Evolutionary conservation across 768 basidiomycete species (phyloP).

Genomic region (Tylopilus felleus): DNA sequence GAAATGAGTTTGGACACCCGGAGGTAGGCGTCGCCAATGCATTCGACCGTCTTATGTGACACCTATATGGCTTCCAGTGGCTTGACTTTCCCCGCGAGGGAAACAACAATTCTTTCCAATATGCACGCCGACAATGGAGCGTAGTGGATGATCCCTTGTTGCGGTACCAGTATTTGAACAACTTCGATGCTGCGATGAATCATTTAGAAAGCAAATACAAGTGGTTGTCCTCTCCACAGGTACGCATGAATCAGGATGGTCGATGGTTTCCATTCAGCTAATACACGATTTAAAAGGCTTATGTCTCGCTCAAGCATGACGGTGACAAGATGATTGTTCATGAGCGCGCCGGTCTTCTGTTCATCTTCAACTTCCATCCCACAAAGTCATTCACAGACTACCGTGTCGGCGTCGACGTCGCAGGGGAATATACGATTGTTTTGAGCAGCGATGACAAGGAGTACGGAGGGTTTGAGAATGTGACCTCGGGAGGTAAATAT

Average conservation of each 20-base stretch:
- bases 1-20: slow-evolving; percentile 98
- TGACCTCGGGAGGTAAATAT: slow-evolving; percentile 58
- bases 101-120: slow-evolving; percentile 93
- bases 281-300: slow-evolving; percentile 50
- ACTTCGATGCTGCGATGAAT: slow-evolving; percentile 94
- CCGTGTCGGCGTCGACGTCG: slow-evolving; percentile 80
- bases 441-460: slow-evolving; percentile 81
- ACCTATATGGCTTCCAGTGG: slow-evolving; percentile 55
- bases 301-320: slow-evolving; percentile 93
- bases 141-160: slow-evolving; percentile 80
- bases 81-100: slow-evolving; percentile 98
- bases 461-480: slow-evolving; percentile 89
- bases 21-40: slow-evolving; percentile 51
- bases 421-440: slow-evolving; percentile 82
- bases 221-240: slow-evolving; percentile 84
- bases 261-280: neutral
- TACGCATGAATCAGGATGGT: slow-evolving; percentile 29
- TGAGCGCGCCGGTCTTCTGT: slow-evolving; percentile 90
- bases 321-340: slow-evolving; percentile 89
- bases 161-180: slow-evolving; percentile 92
- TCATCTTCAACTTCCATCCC: slow-evolving; percentile 97
- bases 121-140: slow-evolving; percentile 97
- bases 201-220: slow-evolving; percentile 69
- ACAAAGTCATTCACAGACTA: slow-evolving; percentile 91
- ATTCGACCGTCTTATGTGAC: neutral